Evolutionary conservation across 2,329 filamentous ascomycete genomes (phyloP), one percentile per base, ranked within the genome.

Genomic region (Monilinia fructigena): DNA sequence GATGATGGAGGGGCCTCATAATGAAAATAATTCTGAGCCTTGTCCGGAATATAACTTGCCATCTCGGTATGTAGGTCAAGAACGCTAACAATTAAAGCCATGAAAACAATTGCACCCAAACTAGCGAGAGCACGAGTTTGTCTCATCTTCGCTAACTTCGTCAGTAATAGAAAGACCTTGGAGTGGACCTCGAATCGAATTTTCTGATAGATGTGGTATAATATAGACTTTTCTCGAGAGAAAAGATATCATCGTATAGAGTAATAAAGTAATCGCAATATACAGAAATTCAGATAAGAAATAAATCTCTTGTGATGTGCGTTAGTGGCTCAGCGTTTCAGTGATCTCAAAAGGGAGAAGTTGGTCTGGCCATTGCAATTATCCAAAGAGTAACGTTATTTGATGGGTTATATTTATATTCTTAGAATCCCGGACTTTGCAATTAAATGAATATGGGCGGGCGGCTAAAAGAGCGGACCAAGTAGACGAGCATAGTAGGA

Each of bases 21-120:
- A n/a, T 50, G 56, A 28, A 61, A 45, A 55, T 62, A 61, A 14
- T 47, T 26, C 18, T 66, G 58, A 47, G 56, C 64, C 38, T 54
- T 35, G 16, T 66, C 35, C 2, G 58, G 64, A 23, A 63, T 31
- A 16, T 66, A 48, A 48, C 16, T 58, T n/a, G 64, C 31, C 18
- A 63, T 26, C 3, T 63, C 58, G 26, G 23, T 23, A 35, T 48
- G 47, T 31, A 61, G 31, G 40, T 54, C 50, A 23, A 52, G 26
- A 42, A 66, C 26, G 38, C 47, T 66, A n/a, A 50, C 45, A 31
- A 61, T n/a, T 14, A 60, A 60, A 6, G 58, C 45, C 7, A 50
- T 38, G 31, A 61, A 40, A 38, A 61, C n/a, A 14, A 61, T 20
- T 38, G 28, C 28, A 47, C 58, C 28, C 20, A 61, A 50, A 20